These are phyloP conservation scores for Helichrysum umbraculigerum DNA, from an alignment of 129 eudicot species.

Conservation along the genomic window DNA sequence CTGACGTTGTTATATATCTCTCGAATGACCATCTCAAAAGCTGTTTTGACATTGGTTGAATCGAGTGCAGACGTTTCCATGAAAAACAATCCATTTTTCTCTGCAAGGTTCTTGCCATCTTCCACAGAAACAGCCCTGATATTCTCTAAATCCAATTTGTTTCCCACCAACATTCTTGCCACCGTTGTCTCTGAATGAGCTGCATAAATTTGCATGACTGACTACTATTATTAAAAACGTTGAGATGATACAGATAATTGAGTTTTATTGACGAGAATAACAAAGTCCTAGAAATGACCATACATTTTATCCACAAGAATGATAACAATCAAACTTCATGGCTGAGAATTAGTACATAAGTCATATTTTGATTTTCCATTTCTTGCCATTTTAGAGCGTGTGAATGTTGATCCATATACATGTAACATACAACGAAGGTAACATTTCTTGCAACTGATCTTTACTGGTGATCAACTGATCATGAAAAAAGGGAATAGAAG, in stretches of 20 bases:
- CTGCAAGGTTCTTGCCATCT: constrained; percentile 81
- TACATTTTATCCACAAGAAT: neutral
- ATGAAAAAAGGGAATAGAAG: neutral
- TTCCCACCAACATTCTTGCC: constrained; percentile 76
- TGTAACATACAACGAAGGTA: neutral
- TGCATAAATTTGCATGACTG: constrained; percentile 31
- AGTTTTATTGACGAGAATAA: neutral
- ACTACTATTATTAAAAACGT: neutral
- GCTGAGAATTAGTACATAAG: neutral
- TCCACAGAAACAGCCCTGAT: constrained; percentile 70
- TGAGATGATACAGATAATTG: neutral
- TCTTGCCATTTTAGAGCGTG: neutral
- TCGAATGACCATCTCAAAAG: constrained; percentile 72
- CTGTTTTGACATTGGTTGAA: constrained; percentile 72
- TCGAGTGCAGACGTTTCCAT: constrained; percentile 89
- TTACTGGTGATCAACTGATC: neutral
- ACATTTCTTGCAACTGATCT: neutral
- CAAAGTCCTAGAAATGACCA: neutral
- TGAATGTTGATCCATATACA: neutral
- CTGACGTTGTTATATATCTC: constrained; percentile 80
- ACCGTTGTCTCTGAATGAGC: constrained; percentile 89
- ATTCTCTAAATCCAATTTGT: constrained; percentile 63
- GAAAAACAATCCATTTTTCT: constrained; percentile 70
- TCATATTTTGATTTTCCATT: neutral
- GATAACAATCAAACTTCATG: neutral